Conservation (phyloP, 75 land plant genomes). For the Chamaecyparis obtusa region DNA sequence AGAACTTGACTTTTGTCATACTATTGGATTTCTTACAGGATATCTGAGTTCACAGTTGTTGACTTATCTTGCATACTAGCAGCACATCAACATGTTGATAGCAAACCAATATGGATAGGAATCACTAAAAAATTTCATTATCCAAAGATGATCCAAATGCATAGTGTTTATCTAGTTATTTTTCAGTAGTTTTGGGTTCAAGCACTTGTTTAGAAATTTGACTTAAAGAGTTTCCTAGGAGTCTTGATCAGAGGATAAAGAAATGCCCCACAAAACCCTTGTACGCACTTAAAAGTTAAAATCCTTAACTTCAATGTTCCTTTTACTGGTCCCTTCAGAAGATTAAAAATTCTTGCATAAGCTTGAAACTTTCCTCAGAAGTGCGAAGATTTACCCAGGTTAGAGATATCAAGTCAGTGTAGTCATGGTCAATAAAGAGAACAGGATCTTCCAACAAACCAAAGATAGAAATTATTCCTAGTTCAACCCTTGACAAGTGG, state of each 20-base stretch:
- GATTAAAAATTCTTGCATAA: not conserved
- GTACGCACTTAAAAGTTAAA: not conserved
- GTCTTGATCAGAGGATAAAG: not conserved
- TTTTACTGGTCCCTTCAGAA: not conserved
- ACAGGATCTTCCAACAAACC: not conserved
- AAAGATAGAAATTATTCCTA: not conserved
- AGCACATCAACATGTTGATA: no score
- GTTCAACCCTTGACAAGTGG: not conserved
- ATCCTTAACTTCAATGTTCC: not conserved
- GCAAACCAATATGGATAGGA: no score
- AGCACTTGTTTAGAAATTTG: not conserved
- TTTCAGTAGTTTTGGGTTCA: not conserved
- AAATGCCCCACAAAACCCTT: not conserved
- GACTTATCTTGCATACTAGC: no score
- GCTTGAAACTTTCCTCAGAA: not conserved
- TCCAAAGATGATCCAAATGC: not conserved
- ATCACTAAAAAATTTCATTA: not conserved
- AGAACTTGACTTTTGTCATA: not conserved
- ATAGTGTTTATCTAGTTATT: not conserved
- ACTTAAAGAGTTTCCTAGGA: not conserved
- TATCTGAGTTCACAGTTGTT: not conserved
- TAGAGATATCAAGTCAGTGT: not conserved
- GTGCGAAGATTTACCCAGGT: not conserved
- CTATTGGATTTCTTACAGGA: not conserved
- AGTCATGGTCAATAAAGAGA: not conserved